Base-by-base conservation (phyloP, 805 yeast species). In the Zygoascus ofunaensis region DNA sequence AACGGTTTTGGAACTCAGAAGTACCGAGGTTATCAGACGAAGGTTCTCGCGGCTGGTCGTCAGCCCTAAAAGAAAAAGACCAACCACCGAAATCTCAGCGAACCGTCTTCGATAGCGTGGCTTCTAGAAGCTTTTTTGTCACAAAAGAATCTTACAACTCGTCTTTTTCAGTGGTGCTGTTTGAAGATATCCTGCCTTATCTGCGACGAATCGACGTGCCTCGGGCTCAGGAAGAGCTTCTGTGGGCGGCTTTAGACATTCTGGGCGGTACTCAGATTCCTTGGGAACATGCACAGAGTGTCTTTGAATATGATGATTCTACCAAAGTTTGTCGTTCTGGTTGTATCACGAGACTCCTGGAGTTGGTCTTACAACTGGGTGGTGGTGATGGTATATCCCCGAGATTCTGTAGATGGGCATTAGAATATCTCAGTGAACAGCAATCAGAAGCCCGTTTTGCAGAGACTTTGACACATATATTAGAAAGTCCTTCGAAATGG, bases 21-120 rank as follows among this genome's bases (percentile, higher is more conserved):
- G 32, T 35, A 1, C 45, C 52, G 8, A 47, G 59, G 17, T 37
- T 55, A 15, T 57, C 58, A 18, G 60, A 56, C 3, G 23, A 37
- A 3, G 49, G 41, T 4, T 48, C 51, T 14, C 18, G 17, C 19
- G 50, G 47, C 10, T 47, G 53, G 50, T 34, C 46, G 28, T 20
- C 36, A 22, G 34, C 47, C 3, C 20, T n/a, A 10, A 18, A 17
- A 3, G 28, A 20, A 10, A 18, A 5, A 21, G 37, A 14, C 17
- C 4, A 23, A 4, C n/a, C 18, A 17, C 32, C 33, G 23, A 44
- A 40, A 14, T 35, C 23, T 32, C 10, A 12, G 8, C 15, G 22
- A n/a, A 23, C 14, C n/a, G n/a, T n/a, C n/a, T n/a, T n/a, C n/a
- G 41, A 35, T 36, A 24, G 19, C 12, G 10, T 37, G 7, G 41